A percentile compares a stretch with the other conserved stretches of the same genome.
Evolutionary conservation across 192 early-diverging fungal genomes (phyloP).

Genomic region (Coemansia sp.): DNA sequence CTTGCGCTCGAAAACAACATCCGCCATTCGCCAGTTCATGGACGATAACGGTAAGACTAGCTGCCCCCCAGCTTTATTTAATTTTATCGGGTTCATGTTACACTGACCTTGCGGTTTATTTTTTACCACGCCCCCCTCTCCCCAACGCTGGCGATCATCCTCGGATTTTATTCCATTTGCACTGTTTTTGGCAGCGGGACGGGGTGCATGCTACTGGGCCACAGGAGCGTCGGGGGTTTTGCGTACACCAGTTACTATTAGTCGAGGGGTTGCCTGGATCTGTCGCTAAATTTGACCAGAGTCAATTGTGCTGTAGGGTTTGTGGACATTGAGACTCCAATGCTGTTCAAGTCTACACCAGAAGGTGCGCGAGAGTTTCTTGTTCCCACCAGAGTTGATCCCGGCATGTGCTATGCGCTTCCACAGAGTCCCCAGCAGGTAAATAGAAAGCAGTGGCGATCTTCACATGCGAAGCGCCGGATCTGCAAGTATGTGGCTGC

Average conservation of each 20-base stretch:
- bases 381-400: conserved; percentile 76
- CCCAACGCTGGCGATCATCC: conserved; percentile 8
- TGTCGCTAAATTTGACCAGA: neutral
- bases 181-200: neutral
- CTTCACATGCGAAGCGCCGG: neutral
- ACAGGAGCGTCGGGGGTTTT: neutral
- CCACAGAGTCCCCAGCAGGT: conserved; percentile 90
- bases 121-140: neutral
- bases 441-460: conserved; percentile 6
- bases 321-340: conserved; percentile 90
- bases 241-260: neutral
- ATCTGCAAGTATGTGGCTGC: neutral
- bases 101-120: conserved; percentile 3
- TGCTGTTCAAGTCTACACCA: conserved; percentile 87
- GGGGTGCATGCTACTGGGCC: neutral
- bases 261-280: neutral
- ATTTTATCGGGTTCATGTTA: neutral
- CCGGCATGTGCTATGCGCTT: conserved; percentile 78
- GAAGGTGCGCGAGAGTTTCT: conserved; percentile 93
- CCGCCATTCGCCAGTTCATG: conserved; percentile 69
- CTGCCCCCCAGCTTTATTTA: neutral
- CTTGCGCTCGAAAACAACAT: conserved; percentile 63
- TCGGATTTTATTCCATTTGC: neutral
- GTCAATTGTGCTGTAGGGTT: conserved; percentile 56
- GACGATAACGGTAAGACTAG: conserved; percentile 57